Evolutionary conservation across 768 basidiomycete genomes (phyloP).

Genomic region (Tulasnella sp.): DNA sequence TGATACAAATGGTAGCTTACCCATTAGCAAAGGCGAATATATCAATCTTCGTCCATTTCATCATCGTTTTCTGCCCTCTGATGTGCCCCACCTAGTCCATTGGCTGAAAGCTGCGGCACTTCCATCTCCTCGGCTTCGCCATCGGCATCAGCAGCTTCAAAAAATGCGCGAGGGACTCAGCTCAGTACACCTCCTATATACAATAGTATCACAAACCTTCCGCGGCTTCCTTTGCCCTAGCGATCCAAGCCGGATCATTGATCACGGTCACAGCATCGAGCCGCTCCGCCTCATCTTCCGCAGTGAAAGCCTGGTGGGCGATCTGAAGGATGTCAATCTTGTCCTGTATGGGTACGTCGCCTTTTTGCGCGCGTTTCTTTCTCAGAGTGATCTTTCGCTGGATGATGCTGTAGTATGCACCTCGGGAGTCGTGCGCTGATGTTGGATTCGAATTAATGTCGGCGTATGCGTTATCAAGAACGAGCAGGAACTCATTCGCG

Average conservation of each 20-base stretch:
- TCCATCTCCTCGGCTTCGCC: slow-evolving; percentile 12
- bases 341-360: slow-evolving; percentile 55
- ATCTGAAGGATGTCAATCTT: slow-evolving; percentile 77
- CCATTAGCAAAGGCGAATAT: too few species aligned
- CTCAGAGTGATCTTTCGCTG: slow-evolving; percentile 81
- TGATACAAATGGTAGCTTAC: too few species aligned
- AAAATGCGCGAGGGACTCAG: too few species aligned
- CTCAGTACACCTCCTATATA: too few species aligned
- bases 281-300: slow-evolving; percentile 68
- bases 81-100: neutral
- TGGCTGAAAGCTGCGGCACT: neutral
- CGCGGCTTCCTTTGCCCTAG: slow-evolving; percentile 3
- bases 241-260: slow-evolving; percentile 44
- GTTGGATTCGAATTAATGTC: slow-evolving; percentile 19
- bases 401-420: slow-evolving; percentile 83
- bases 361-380: slow-evolving; percentile 64
- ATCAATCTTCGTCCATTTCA: slow-evolving; percentile 6
- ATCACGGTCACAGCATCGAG: slow-evolving; percentile 70
- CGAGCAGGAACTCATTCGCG: slow-evolving; percentile 70
- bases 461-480: slow-evolving; percentile 40
- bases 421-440: slow-evolving; percentile 34
- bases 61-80: neutral
- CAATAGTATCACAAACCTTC: neutral
- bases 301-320: slow-evolving; percentile 55
- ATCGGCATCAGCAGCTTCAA: slow-evolving; percentile 9